Evolutionary conservation across 2,329 filamentous ascomycete genomes (phyloP).

Genomic region (Hypoxylon sp.): DNA sequence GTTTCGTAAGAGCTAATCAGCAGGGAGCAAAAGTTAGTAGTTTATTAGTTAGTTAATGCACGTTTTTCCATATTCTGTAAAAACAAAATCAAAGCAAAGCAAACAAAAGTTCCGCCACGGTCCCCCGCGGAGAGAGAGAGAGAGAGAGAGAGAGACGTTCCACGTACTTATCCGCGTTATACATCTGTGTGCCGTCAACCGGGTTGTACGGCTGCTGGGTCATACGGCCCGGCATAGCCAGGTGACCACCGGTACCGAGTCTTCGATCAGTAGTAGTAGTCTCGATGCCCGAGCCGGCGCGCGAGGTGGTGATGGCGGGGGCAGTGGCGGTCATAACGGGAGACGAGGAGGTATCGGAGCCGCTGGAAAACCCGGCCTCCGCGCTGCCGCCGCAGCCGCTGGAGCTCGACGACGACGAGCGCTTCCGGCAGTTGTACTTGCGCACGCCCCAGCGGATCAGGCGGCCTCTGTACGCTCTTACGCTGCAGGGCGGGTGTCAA

Average conservation of each 20-base stretch:
- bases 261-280: not conserved
- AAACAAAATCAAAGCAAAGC: not conserved
- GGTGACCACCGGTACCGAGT: constrained; percentile 21
- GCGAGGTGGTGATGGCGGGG: constrained; percentile 3
- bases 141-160: constrained; percentile 15
- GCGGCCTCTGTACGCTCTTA: constrained; percentile 65
- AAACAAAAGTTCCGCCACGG: not conserved
- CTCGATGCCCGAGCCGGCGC: constrained; percentile 1
- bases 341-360: constrained; percentile 43
- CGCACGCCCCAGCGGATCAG: constrained; percentile 62
- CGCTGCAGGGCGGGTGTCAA: constrained; percentile 48
- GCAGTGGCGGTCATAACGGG: constrained; percentile 2
- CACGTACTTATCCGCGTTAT: constrained; percentile 20
- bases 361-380: constrained; percentile 34
- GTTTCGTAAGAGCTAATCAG: constrained; percentile 23
- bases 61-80: not conserved
- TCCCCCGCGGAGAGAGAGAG: no score
- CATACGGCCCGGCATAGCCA: constrained; percentile 33
- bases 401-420: constrained; percentile 13
- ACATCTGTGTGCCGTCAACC: constrained; percentile 1
- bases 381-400: constrained; percentile 17
- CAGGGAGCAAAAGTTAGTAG: not conserved
- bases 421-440: constrained; percentile 63
- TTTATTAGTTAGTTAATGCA: constrained; percentile 11
- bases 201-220: constrained; percentile 21